Conservation (phyloP, 2,329 filamentous ascomycete genomes). For the Talaromyces marneffei region DNA sequence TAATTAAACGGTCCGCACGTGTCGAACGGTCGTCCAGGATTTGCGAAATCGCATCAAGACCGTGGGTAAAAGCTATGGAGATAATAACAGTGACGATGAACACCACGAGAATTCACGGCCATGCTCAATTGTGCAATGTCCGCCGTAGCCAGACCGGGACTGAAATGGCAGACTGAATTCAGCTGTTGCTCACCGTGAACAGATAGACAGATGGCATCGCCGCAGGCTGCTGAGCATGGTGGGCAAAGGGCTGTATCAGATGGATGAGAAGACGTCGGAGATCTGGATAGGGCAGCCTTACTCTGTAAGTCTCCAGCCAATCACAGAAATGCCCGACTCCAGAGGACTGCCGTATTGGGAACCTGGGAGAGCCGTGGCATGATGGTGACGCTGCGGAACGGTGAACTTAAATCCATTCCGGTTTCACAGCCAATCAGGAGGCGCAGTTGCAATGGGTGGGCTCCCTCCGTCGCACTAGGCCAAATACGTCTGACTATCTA, state of each 20-base stretch:
- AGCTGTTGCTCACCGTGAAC: neutral
- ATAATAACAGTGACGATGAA: neutral
- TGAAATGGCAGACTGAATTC: neutral
- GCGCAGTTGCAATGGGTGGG: neutral
- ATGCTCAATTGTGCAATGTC: neutral
- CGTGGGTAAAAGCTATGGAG: neutral
- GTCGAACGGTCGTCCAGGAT: neutral
- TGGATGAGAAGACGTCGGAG: neutral
- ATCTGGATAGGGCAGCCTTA: too few relatives aligned
- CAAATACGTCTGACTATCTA: neutral
- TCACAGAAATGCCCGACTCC: neutral
- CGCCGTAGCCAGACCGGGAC: neutral
- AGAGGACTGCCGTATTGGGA: neutral
- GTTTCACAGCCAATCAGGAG: neutral
- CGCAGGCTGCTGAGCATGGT: neutral
- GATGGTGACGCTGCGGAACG: too few relatives aligned
- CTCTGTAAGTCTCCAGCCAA: neutral
- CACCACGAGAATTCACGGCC: neutral
- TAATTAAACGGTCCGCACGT: neutral
- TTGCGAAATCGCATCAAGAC: neutral
- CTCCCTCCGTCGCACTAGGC: neutral
- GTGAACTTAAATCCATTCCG: too few relatives aligned
- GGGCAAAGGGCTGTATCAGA: neutral
- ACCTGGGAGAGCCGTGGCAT: too few relatives aligned
- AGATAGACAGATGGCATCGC: neutral